A percentile compares a stretch with the other conserved stretches of the same genome.
Conservation (phyloP, 768 basidiomycete species). For the Podaxis rugospora region DNA sequence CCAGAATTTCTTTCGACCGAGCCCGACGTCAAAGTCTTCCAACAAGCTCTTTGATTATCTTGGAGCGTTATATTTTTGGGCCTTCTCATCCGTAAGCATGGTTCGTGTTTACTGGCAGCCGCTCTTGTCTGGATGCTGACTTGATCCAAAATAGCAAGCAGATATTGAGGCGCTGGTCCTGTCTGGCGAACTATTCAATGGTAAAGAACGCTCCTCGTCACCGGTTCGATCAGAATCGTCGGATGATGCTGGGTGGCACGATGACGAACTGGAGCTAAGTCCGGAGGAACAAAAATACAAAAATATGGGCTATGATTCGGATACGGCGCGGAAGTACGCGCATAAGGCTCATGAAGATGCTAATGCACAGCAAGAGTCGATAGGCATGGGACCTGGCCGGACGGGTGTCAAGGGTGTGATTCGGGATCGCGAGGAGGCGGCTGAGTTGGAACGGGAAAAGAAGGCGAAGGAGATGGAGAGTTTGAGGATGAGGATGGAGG, state of each 20-base stretch:
- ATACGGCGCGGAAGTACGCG: conserved; percentile 32
- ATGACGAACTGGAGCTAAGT: conserved; percentile 35
- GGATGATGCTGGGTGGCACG: conserved; percentile 47
- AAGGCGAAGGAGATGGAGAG: conserved; percentile 48
- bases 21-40: background rate
- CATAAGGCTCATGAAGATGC: conserved; percentile 26
- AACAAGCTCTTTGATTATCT: background rate
- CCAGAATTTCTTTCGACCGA: background rate
- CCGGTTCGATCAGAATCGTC: conserved; percentile 63
- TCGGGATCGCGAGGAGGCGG: conserved; percentile 73
- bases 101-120: background rate
- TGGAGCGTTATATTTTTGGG: background rate
- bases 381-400: conserved; percentile 82
- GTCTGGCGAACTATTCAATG: conserved; percentile 72
- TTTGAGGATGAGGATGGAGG: conserved; percentile 57
- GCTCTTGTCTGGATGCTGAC: background rate
- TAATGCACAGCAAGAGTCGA: conserved; percentile 42
- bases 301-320: conserved; percentile 43
- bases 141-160: conserved; percentile 19
- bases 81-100: background rate
- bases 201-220: conserved; percentile 50
- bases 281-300: conserved; percentile 33
- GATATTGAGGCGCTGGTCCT: conserved; percentile 71
- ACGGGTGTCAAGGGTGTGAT: conserved; percentile 91
- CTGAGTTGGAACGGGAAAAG: conserved; percentile 46